Percentiles rank a stretch among this genome's conserved stretches.
Evolutionary conservation across 768 basidiomycete genomes (phyloP).

Genomic region (Psilocybe tampanensis): DNA sequence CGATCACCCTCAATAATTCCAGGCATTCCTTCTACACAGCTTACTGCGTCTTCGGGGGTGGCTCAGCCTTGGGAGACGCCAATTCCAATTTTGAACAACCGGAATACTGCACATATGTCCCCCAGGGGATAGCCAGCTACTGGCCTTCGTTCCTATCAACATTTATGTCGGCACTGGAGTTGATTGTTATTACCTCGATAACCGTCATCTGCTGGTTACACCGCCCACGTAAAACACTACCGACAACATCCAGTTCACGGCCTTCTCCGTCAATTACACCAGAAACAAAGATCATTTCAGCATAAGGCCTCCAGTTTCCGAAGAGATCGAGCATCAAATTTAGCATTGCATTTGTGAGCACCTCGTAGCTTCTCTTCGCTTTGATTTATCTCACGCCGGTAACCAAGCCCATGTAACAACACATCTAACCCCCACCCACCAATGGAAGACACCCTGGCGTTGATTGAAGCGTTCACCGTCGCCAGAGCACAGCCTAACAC

Average conservation of each 20-base stretch:
- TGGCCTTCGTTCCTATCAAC: not conserved
- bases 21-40: not conserved
- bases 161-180: not conserved
- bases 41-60: not conserved
- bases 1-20: not conserved
- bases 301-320: too few species aligned
- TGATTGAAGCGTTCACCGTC: too few species aligned
- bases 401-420: too few species aligned
- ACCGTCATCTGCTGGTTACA: not conserved
- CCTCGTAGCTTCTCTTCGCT: too few species aligned
- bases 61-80: not conserved
- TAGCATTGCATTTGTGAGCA: too few species aligned
- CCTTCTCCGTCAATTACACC: not conserved
- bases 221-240: not conserved
- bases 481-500: too few species aligned
- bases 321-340: too few species aligned
- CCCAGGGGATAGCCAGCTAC: not conserved
- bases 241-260: not conserved
- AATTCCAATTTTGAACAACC: not conserved
- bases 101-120: not conserved
- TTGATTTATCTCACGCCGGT: too few species aligned
- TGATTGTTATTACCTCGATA: not conserved
- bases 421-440: too few species aligned
- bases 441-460: too few species aligned
- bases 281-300: too few species aligned